Base-by-base conservation (phyloP, 805 yeast genomes). In the Blastobotrys robertii region DNA sequence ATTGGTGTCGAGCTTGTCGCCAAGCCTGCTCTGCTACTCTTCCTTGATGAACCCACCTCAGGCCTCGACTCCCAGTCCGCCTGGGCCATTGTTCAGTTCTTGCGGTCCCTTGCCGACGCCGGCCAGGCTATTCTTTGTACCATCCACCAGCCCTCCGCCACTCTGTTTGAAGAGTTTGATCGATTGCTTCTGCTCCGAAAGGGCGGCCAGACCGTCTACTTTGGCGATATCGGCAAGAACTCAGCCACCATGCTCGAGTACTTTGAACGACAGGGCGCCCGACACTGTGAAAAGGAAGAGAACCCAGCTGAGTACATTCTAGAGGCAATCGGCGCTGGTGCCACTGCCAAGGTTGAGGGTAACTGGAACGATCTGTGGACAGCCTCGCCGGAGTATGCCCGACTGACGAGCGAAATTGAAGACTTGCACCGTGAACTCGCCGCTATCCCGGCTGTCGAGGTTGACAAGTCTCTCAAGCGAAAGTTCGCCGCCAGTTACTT, bases 141-240 rank as follows among this genome's bases (percentile, higher is more conserved):
- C 19, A 81, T 80, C 52, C 87, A 80, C 61, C 87, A 80, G 63
- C 87, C 87, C 47, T 79, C 85, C 12, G 84, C 87, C 32, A 69
- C 78, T 25, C 63, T 80, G 55, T 72, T 80, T 58, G 75, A 77
- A 56, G 78, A 77, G 56, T 80, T 80, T 52, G 86, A 80, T 52
- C 72, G 85, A 45, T 65, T 80, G 45, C 63, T 81, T 51, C 72
- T 83, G 52, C 67, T 83, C 57, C 78, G 78, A 51, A 75, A 71
- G 50, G 94, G 94, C 59, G 94, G 94, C 50, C 67, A 71, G 55
- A 83, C 88, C 50, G 90, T 81, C 29, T 83, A 83, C 62, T 83
- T 81, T 58, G 94, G 94, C 53, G 87, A 81, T 49, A 76, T 82
- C 53, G 92, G 92, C 50, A 67, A 70, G 46, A 73, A 76, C 57